A percentile compares a stretch with the other conserved stretches of the same genome.
Evolutionary conservation across 306 rosid species (phyloP).

Genomic region (Ormosia semicastrata): DNA sequence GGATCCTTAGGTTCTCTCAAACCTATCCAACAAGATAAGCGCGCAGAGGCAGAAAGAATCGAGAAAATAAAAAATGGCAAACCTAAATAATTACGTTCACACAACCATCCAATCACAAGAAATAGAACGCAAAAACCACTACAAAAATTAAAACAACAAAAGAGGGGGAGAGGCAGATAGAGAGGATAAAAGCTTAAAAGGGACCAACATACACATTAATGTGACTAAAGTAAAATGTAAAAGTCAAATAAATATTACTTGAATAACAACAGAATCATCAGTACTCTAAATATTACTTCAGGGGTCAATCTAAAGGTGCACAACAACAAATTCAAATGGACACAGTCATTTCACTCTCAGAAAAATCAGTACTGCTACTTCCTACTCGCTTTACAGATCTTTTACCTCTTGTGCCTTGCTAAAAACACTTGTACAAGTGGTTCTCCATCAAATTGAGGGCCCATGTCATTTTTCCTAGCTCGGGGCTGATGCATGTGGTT

Average conservation of each 20-base stretch:
- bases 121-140: background rate
- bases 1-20: background rate
- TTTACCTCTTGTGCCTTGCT: constrained; percentile 43
- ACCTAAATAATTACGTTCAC: background rate
- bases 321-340: constrained; percentile 53
- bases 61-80: background rate
- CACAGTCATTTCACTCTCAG: constrained; percentile 47
- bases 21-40: background rate
- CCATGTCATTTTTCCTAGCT: constrained; percentile 30
- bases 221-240: constrained; percentile 16
- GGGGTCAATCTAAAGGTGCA: constrained; percentile 31
- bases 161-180: background rate
- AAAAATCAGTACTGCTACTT: constrained; percentile 67
- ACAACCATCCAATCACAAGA: background rate
- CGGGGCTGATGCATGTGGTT: constrained; percentile 27
- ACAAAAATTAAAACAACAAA: background rate
- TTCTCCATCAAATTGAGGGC: constrained; percentile 41
- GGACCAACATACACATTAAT: constrained; percentile 22
- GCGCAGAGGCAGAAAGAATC: background rate
- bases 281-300: constrained; percentile 36
- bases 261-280: constrained; percentile 36
- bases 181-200: background rate
- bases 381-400: constrained; percentile 69
- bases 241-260: constrained; percentile 38
- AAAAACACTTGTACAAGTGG: constrained; percentile 50